Evolutionary conservation across 176 grass and related monocot genomes (phyloP).

Genomic region (Aegilops bicornis): DNA sequence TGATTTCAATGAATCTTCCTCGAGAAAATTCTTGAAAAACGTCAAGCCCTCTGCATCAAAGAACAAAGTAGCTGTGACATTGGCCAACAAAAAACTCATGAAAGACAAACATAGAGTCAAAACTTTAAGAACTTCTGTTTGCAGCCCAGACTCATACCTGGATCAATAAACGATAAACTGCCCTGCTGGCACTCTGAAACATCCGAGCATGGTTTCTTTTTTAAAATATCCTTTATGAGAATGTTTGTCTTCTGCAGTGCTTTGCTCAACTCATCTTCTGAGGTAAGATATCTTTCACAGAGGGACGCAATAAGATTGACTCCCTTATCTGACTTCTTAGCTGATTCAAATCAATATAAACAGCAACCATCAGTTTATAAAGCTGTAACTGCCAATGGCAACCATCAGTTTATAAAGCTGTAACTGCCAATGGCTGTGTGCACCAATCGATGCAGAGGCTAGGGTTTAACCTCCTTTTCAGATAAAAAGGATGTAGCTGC

Average conservation of each 20-base stretch:
- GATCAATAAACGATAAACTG: constrained; percentile 62
- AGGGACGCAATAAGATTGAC: constrained; percentile 80
- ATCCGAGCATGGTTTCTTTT: constrained; percentile 62
- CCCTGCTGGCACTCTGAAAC: constrained; percentile 50
- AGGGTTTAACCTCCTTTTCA: neutral
- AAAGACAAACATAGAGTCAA: constrained; percentile 11
- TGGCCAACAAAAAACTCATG: neutral
- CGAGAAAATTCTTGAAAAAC: constrained; percentile 82
- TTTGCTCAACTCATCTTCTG: constrained; percentile 89
- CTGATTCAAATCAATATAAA: constrained; percentile 52
- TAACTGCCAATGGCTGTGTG: neutral
- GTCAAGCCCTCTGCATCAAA: constrained; percentile 69
- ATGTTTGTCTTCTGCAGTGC: constrained; percentile 68
- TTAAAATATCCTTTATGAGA: constrained; percentile 79
- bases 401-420: constrained; percentile 7
- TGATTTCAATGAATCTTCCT: constrained; percentile 59
- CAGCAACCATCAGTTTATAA: constrained; percentile 19
- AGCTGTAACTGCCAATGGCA: neutral
- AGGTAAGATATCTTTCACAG: constrained; percentile 80
- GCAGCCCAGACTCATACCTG: constrained; percentile 46
- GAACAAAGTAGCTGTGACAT: constrained; percentile 12
- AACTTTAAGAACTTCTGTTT: constrained; percentile 19
- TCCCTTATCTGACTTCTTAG: constrained; percentile 84
- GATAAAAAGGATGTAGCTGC: neutral
- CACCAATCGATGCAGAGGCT: neutral